Evolutionary conservation across 2,329 filamentous ascomycete genomes (phyloP), one percentile per base, ranked within the genome.

Genomic region (Talaromyces sp.): DNA sequence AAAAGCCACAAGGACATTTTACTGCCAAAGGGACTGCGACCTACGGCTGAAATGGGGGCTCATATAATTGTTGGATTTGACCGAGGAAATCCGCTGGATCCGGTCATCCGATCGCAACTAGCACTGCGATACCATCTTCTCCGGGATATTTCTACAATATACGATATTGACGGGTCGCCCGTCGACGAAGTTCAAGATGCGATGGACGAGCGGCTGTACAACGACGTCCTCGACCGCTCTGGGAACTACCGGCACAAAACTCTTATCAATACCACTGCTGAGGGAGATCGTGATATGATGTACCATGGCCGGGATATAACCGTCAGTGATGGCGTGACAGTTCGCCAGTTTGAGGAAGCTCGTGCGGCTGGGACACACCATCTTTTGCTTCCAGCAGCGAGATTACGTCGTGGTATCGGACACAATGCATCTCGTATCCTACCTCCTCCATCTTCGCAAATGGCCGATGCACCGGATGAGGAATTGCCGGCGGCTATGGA

Each of bases 51-150:
- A 74, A 96, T 97, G 88, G 95, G 95, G 31, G 95, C 94, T 60
- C 96, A 99, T 83, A 98, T 99, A 63, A 92, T 99, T 64, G 97
- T 96, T 36, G 95, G 95, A 0, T 99, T 98, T 73, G 92, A 98
- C 67, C 87, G 91, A 66, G 96, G 96, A 18, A 99, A 99, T 69
- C 95, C 95, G 5, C 79, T 99, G 68, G 96, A 97, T 72, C 86
- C 93, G 56, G 87, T 99, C 63, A 88, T 99, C 61, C 88, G 95
- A 67, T 93, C 91, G 16, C 96, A 99, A 75, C 83, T 99, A 56
- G 90, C 89, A 30, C 83, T 99, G 23, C 88, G 88, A 16, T 97
- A 96, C 72, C 92, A 97, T 74, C 82, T 89, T 28, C 81, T 99
- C 63, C 88, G 87, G 66, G 87, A 89, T 68, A 84, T 87, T 62